Conservation (phyloP, 1,139 yeast species). For the Debaryomyces subglobosus region DNA sequence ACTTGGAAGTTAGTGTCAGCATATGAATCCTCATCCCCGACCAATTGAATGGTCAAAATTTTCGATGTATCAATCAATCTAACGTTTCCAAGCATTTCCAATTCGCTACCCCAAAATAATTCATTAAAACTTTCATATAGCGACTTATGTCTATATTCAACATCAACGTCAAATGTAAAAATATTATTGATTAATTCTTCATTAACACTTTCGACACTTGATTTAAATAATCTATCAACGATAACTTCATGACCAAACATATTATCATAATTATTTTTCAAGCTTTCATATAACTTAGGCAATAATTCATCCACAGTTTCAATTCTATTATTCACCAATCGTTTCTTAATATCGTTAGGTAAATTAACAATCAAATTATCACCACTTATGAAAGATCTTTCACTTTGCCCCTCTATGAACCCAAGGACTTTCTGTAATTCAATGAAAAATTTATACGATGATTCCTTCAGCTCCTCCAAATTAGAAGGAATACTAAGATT, state of each 20-base stretch:
- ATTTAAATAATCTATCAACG: slow-evolving; percentile 21
- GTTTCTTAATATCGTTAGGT: slow-evolving; percentile 27
- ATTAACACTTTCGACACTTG: slow-evolving; percentile 28
- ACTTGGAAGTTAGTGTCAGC: slow-evolving; percentile 23
- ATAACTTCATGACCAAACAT: slow-evolving; percentile 15
- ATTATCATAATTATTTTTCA: slow-evolving; percentile 18
- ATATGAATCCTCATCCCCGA: slow-evolving; percentile 28
- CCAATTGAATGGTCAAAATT: slow-evolving; percentile 35
- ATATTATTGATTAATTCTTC: slow-evolving; percentile 32
- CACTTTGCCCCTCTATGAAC: slow-evolving; percentile 21
- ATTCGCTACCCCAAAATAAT: slow-evolving; percentile 41
- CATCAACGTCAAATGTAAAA: slow-evolving; percentile 37
- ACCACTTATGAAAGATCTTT: slow-evolving; percentile 28
- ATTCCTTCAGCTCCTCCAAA: slow-evolving; percentile 2
- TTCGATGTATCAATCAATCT: slow-evolving; percentile 33
- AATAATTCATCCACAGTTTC: slow-evolving; percentile 39
- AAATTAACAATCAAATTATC: slow-evolving; percentile 22
- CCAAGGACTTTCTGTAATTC: slow-evolving; percentile 29
- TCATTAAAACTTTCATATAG: slow-evolving; percentile 37
- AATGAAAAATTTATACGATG: slow-evolving; percentile 16
- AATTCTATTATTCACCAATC: slow-evolving; percentile 20
- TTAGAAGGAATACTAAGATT: slow-evolving; percentile 13
- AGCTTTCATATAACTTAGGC: slow-evolving; percentile 25
- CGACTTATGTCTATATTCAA: slow-evolving; percentile 30
- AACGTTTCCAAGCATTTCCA: slow-evolving; percentile 32